Evolutionary conservation across 805 yeast species (phyloP).

Genomic region (Yarrowia sp.): DNA sequence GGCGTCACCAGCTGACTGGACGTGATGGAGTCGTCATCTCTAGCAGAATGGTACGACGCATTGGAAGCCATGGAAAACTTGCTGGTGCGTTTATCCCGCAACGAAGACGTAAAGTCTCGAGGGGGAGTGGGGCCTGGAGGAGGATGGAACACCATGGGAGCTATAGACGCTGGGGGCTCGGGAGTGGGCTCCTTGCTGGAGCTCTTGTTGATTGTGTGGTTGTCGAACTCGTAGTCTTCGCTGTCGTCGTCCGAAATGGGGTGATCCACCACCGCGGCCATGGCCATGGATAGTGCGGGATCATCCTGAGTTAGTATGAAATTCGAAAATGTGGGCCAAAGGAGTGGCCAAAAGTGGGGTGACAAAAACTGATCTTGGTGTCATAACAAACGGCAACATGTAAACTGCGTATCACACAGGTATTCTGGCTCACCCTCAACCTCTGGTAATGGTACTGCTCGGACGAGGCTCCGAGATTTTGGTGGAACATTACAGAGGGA

Average conservation of each 20-base stretch:
- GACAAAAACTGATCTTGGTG: no score
- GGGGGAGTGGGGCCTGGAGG: slow-evolving; percentile 15
- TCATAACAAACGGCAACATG: no score
- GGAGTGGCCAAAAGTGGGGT: background rate
- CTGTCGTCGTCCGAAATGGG: slow-evolving; percentile 26
- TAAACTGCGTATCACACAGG: no score
- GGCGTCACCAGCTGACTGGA: slow-evolving; percentile 10
- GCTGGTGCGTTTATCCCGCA: slow-evolving; percentile 7
- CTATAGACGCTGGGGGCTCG: slow-evolving; percentile 3
- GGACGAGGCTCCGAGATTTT: slow-evolving; percentile 15
- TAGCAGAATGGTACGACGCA: slow-evolving; percentile 23
- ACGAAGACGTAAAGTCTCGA: slow-evolving; percentile 13
- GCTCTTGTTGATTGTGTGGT: background rate
- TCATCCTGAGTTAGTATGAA: slow-evolving; percentile 31
- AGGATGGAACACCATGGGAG: slow-evolving; percentile 21
- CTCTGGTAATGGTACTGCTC: background rate
- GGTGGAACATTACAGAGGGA: slow-evolving; percentile 2
- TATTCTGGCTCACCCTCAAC: background rate
- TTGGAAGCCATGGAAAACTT: slow-evolving; percentile 24
- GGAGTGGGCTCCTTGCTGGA: slow-evolving; percentile 23
- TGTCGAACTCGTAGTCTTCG: slow-evolving; percentile 23
- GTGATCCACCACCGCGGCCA: slow-evolving; percentile 25
- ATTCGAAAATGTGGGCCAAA: no score
- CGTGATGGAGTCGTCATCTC: slow-evolving; percentile 15
- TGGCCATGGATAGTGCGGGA: slow-evolving; percentile 22